Base-by-base conservation (phyloP, 2,329 filamentous ascomycete genomes). In the Teratosphaeria gauchensis region DNA sequence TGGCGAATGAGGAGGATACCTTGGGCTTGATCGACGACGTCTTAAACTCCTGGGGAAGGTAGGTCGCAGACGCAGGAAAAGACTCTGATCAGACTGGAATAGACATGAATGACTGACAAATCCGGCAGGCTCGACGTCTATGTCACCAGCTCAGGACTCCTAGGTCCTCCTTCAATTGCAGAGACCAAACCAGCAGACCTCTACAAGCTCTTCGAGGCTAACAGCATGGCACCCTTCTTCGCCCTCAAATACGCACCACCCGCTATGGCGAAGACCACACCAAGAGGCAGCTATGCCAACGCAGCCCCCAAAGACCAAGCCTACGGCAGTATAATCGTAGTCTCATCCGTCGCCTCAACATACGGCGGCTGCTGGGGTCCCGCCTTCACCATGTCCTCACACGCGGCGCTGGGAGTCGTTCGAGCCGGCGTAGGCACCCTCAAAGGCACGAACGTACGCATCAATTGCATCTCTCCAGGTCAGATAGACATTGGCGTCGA, bases 311-410 rank as follows among this genome's bases (percentile, higher is more conserved):
- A 86, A 65, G 78, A 80, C 63, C 76, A 78, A 54, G 74, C 76
- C n/a, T 86, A 86, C 65, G 83, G 83, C 2, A 81, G 78, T 62
- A 84, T 86, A 59, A 78, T 86, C 51, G 82, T 86, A n/a, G 81
- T 86, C 2, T 51, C 28, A 21, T 79, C 75, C 52, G 81, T 84
- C 0, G 83, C 83, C 1, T 79, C 78, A 30, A 80, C 78, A 24
- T 81, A 83, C 61, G 83, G 82, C 7, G 77, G 77, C 2, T 83
- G 81, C 65, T 84, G 82, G 81, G 82, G 82, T 0, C 81, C 82
- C 0, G 78, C 76, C n/a, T 84, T 82, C 60, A 85, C 82, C 0
- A 84, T 86, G 80, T 76, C 76, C 7, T 78, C 76, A 7, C 83
- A 85, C 66, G 83, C 84, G 0, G 82, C 82, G 2, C 70, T 86